These are phyloP conservation scores for Pythium inflatum DNA, from an alignment of 352 stramenopile species.

Conservation along the genomic window DNA sequence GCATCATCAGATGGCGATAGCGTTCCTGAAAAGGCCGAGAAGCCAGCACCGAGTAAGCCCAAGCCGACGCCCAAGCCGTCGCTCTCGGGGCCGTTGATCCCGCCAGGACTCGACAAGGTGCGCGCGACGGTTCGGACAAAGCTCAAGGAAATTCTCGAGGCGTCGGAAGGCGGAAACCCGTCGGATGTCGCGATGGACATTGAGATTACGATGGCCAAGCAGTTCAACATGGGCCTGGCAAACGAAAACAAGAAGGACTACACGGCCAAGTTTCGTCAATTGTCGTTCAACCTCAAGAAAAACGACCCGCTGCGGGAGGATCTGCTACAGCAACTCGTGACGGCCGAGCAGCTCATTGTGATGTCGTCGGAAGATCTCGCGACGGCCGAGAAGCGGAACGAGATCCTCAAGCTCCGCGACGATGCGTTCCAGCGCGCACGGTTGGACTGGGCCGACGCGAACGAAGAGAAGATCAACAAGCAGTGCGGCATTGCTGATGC, in stretches of 20 bases:
- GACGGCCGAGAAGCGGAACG: conserved; percentile 83
- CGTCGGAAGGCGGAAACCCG: conserved; percentile 49
- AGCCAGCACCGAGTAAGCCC: background rate
- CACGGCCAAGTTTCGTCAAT: conserved; percentile 84
- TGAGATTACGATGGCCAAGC: conserved; percentile 76
- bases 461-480: conserved; percentile 93
- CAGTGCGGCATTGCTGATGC: conserved; percentile 81
- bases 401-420: conserved; percentile 83
- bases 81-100: conserved; percentile 56
- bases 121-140: conserved; percentile 80
- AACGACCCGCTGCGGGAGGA: conserved; percentile 81
- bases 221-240: conserved; percentile 68
- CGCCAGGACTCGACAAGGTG: conserved; percentile 70
- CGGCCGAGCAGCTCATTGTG: conserved; percentile 70
- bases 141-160: conserved; percentile 74
- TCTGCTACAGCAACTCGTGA: conserved; percentile 70
- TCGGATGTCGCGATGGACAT: conserved; percentile 65
- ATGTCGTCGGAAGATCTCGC: conserved; percentile 89
- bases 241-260: conserved; percentile 90
- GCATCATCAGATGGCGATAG: conserved; percentile 38
- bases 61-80: conserved; percentile 18
- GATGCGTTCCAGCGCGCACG: conserved; percentile 85
- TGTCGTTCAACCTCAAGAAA: conserved; percentile 93
- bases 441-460: conserved; percentile 89
- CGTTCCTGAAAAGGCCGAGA: conserved; percentile 13